Evolutionary conservation across 1,284 basidiomycete species (phyloP), one percentile per base, ranked within the genome.

Genomic region (Apiotrichum sp.): DNA sequence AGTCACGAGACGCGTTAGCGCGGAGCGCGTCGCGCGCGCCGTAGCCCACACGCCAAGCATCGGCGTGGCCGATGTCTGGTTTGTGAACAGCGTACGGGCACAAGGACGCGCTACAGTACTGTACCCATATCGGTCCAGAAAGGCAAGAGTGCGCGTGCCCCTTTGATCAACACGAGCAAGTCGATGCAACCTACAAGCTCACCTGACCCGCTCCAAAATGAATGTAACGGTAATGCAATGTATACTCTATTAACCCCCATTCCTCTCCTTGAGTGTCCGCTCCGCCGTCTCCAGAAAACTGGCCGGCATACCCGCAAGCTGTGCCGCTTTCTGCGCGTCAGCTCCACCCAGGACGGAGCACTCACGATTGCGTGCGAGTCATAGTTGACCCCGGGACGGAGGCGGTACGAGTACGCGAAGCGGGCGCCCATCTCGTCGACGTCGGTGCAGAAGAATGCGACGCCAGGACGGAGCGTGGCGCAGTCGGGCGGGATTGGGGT

Each of bases 381-480:
- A 50, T 86, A 81, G 72, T 96, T 98, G 52, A 98, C 84, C 1
- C 95, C 95, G 3, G 85, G 84, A 48, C 80, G 80, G 44, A 98
- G 75, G 29, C 81, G 81, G 69, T 98, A 93, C 3, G 88, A 86
- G 70, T 95, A 98, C 0, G 86, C 78, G 68, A 95, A 90, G 53
- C 81, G 82, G 9, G 80, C 82, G 63, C 86, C 83, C 68, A 82
- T 80, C 67, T 92, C 87, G 55, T 87, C 82, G 0, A 97, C 83
- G 67, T 89, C 86, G 0, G 90, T 97, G 69, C 90, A 95, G 77
- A 84, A 93, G 76, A 96, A 98, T 2, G 81, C 80, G 31, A 96
- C 83, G 7, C 80, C 80, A 4, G 16, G 39, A 2, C 47, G 34
- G 5, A 58, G 32, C n/a, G 41, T 48, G 62, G 13, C 79, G 80